Base-by-base conservation (phyloP, 2,329 filamentous ascomycete species). In the Arthrobotrys sphaeroides region DNA sequence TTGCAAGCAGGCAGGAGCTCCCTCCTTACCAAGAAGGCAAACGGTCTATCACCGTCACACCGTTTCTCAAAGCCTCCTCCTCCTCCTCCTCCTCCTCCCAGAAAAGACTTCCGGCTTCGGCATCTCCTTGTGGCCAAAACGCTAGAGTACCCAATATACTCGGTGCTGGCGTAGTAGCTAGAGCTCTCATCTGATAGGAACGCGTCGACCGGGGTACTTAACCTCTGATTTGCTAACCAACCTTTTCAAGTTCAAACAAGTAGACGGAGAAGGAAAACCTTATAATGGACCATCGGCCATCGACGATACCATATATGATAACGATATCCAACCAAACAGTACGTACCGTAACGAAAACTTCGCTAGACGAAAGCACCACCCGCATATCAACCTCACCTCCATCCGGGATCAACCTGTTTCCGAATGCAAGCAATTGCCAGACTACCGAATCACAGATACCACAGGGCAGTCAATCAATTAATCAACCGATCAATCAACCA, bases 131-230 rank as follows among this genome's bases (percentile, higher is more conserved):
- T 47, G n/a, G n/a, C n/a, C n/a, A n/a, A n/a, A n/a, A n/a, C n/a
- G n/a, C n/a, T n/a, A n/a, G n/a, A n/a, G n/a, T n/a, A n/a, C n/a
- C n/a, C n/a, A n/a, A n/a, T n/a, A n/a, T n/a, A n/a, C n/a, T n/a
- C n/a, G n/a, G n/a, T n/a, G n/a, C n/a, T n/a, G n/a, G n/a, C n/a
- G n/a, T n/a, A n/a, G n/a, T n/a, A n/a, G n/a, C n/a, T n/a, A 47
- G 45, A 53, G 47, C 47, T 53, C 31, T 2, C n/a, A n/a, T n/a
- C 51, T 55, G 51, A 38, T 38, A 55, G 16, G 31, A 3, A 55
- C 51, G 51, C 51, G 51, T 55, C 31, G 51, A 55, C 51, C 24
- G 10, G 51, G 51, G 51, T 38, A 22, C 16, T 24, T 53, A 53
- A 20, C 10, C n/a, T 38, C 6, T 22, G 12, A 43, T 18, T 43